A percentile compares a stretch with the other conserved stretches of the same genome.
Evolutionary conservation across 1,139 yeast genomes (phyloP).

Genomic region (Groenewaldozyma sp.): DNA sequence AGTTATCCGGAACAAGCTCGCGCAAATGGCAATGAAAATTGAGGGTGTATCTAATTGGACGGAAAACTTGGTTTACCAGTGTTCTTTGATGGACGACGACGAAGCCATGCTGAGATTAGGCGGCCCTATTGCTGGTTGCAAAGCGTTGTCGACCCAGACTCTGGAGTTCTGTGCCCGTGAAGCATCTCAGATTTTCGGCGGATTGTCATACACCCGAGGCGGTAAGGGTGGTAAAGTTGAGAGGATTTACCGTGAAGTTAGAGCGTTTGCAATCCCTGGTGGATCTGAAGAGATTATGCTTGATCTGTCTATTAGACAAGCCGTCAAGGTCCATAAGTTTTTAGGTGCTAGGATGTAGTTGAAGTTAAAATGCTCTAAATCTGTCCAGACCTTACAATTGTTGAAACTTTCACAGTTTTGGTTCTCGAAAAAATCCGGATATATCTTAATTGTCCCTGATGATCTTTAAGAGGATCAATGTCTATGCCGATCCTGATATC

Average conservation of each 20-base stretch:
- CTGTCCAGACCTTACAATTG: too few species aligned
- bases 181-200: slow-evolving; percentile 38
- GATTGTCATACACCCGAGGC: slow-evolving; percentile 36
- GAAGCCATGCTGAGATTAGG: slow-evolving; percentile 36
- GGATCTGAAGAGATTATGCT: slow-evolving; percentile 40
- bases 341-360: slow-evolving; percentile 35
- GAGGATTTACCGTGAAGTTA: slow-evolving; percentile 36
- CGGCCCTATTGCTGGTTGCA: slow-evolving; percentile 37
- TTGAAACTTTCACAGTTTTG: too few species aligned
- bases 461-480: not conserved
- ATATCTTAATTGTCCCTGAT: not conserved
- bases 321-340: slow-evolving; percentile 32
- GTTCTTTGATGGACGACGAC: slow-evolving; percentile 28
- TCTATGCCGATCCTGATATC: too few species aligned
- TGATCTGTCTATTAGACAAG: slow-evolving; percentile 34
- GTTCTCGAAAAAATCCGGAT: not conserved
- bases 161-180: slow-evolving; percentile 38
- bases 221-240: slow-evolving; percentile 38
- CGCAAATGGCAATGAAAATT: slow-evolving; percentile 34
- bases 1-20: slow-evolving; percentile 36
- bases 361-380: not conserved
- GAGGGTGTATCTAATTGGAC: slow-evolving; percentile 34
- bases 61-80: slow-evolving; percentile 32
- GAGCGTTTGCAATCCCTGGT: slow-evolving; percentile 38
- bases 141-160: slow-evolving; percentile 35